A percentile compares a stretch with the other conserved stretches of the same genome.
Evolutionary conservation across 2,329 filamentous ascomycete genomes (phyloP).

Genomic region (Dendrostoma leiphaemia): DNA sequence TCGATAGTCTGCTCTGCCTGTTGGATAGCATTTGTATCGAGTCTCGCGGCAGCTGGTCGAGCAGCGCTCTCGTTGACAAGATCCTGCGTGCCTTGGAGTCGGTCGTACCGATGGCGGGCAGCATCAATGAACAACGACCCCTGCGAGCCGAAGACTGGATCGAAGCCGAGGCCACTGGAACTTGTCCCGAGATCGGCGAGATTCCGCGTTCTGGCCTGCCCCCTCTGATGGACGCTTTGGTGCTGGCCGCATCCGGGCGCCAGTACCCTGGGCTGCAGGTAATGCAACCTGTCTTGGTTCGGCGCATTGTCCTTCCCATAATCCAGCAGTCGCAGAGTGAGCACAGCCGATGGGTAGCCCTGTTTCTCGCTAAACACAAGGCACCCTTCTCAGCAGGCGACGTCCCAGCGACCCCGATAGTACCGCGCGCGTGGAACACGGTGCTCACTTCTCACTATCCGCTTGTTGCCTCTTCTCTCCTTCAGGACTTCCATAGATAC

Average conservation of each 20-base stretch:
- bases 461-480: not conserved
- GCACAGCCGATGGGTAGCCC: constrained; percentile 4
- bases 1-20: constrained; percentile 12
- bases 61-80: not conserved
- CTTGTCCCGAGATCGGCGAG: not conserved
- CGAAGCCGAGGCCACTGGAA: constrained; percentile 1
- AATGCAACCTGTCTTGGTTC: not conserved
- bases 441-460: not conserved
- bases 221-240: constrained; percentile 2
- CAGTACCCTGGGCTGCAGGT: not conserved
- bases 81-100: constrained; percentile 6
- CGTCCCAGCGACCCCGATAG: not conserved
- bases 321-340: constrained; percentile 4
- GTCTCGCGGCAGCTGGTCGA: not conserved
- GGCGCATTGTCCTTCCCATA: not conserved
- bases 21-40: not conserved
- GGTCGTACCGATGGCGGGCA: constrained; percentile 3
- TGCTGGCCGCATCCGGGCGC: not conserved
- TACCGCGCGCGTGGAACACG: not conserved
- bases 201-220: not conserved
- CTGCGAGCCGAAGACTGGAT: constrained; percentile 1
- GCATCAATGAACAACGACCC: constrained; percentile 12
- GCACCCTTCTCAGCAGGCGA: not conserved
- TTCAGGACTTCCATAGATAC: constrained; percentile 1
- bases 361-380: constrained; percentile 8